Base-by-base conservation (phyloP, 1,284 basidiomycete species). In the Papiliotrema laurentii region DNA sequence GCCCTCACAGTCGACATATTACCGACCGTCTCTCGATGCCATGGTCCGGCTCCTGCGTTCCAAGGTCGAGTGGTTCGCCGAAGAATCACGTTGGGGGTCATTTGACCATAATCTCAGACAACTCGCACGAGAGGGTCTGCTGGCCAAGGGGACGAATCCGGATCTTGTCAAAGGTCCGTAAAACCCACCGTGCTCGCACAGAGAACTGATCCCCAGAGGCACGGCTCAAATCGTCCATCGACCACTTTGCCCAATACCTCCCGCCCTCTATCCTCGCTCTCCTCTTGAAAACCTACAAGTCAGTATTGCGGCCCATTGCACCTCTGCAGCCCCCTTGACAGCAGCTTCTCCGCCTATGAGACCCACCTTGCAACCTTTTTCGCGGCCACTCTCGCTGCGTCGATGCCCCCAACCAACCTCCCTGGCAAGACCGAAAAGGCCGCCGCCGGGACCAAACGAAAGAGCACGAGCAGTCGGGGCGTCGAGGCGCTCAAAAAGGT, bases 401-500 rank as follows among this genome's bases (percentile, higher is more conserved):
- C 58, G 3, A 54, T 53, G 21, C 59, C 59, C 0, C 41, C 60
- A 2, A 49, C 53, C 10, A 49, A 50, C 24, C 31, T 18, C 21
- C 45, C 45, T 21, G 44, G 50, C 24, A 55, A 60, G 27, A 49
- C 43, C 5, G 53, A 53, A 24, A 58, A 55, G 34, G 57, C 43
- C 1, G 56, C 50, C 3, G 56, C 47, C 2, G 62, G 60, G 6
- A 51, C 51, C 4, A 70, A 68, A 41, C 52, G 61, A 14, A 62
- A 64, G 3, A 43, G 54, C 4, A 35, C 57, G 7, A 47, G 51
- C 2, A 60, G 56, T 9, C 48, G 64, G 33, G 70, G 70, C 27
- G 69, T 71, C 35, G 69, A 69, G 51, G 47, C 59, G 21, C 52
- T 72, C 28, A 72, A 72, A 43, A 72, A 70, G 51, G 70, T 72